phyloP scores from a whole-genome alignment of 805 yeast species.

The Metschnikowia borealis region DNA sequence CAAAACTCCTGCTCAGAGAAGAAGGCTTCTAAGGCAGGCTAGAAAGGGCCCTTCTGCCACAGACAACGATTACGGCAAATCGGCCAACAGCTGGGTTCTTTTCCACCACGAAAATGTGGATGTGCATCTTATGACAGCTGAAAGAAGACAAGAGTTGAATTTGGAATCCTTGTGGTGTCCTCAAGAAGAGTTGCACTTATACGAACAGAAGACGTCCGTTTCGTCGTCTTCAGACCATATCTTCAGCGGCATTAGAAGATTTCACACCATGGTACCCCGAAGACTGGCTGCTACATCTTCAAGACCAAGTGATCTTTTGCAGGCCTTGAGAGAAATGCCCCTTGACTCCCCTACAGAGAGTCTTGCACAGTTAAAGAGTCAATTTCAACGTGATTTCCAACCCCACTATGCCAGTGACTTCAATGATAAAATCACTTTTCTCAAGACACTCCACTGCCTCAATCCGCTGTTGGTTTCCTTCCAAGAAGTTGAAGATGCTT shows the following conservation, averaged over 20 bases:
- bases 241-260: conserved; percentile 22
- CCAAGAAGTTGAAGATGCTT: conserved; percentile 19
- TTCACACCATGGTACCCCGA: conserved; percentile 34
- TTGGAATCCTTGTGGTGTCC: conserved; percentile 67
- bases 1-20: conserved; percentile 35
- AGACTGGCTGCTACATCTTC: background rate
- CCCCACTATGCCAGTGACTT: conserved; percentile 15
- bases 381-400: conserved; percentile 7
- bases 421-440: conserved; percentile 21
- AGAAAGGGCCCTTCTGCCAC: conserved; percentile 50
- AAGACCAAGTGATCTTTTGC: background rate
- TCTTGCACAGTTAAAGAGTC: conserved; percentile 1
- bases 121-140: conserved; percentile 70
- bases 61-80: conserved; percentile 53
- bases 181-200: conserved; percentile 33
- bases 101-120: conserved; percentile 67
- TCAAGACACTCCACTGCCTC: conserved; percentile 24
- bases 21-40: conserved; percentile 47
- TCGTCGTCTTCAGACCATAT: conserved; percentile 20
- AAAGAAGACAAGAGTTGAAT: conserved; percentile 63
- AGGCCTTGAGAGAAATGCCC: conserved; percentile 5
- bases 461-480: conserved; percentile 25
- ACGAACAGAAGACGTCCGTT: conserved; percentile 17
- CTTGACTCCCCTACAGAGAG: background rate
- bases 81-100: conserved; percentile 78